A percentile compares a stretch with the other conserved stretches of the same genome.
Evolutionary conservation across 225 moss, liverwort and hornwort species (phyloP).

Genomic region (Pleurozium schreberi): DNA sequence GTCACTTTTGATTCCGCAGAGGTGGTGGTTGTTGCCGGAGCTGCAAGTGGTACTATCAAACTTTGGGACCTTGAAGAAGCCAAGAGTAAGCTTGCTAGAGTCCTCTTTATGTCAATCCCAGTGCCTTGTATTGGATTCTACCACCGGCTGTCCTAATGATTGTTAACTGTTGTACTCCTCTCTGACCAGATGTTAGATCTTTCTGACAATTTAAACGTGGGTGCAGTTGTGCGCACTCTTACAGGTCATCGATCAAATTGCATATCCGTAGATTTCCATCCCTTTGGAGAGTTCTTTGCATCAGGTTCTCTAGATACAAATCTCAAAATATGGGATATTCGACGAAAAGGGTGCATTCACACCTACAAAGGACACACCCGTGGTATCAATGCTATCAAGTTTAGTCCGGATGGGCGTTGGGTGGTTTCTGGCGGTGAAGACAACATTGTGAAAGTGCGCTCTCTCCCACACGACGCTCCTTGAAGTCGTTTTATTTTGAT

Average conservation of each 20-base stretch:
- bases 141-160: background rate
- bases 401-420: conserved; percentile 98
- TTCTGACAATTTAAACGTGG: conserved; percentile 4
- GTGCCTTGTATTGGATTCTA: background rate
- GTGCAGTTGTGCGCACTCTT: conserved; percentile 95
- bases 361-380: conserved; percentile 98
- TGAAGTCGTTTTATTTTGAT: background rate
- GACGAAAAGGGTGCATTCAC: conserved; percentile 93
- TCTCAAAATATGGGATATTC: conserved; percentile 98
- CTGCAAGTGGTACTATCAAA: conserved; percentile 97
- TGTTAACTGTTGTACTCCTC: background rate
- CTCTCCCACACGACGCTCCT: background rate
- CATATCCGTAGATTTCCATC: conserved; percentile 96
- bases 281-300: conserved; percentile 98
- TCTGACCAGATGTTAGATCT: background rate
- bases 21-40: conserved; percentile 94
- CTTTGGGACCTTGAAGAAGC: conserved; percentile 99
- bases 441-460: conserved; percentile 77
- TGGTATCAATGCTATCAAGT: conserved; percentile 87
- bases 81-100: conserved; percentile 52
- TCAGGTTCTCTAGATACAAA: conserved; percentile 98
- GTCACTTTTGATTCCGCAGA: conserved; percentile 98
- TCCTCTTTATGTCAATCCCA: background rate
- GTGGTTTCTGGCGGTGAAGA: conserved; percentile 99
- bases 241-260: conserved; percentile 99